Evolutionary conservation across 2,329 filamentous ascomycete genomes (phyloP), one percentile per base, ranked within the genome.

Genomic region (Colletotrichum orchidophilum): DNA sequence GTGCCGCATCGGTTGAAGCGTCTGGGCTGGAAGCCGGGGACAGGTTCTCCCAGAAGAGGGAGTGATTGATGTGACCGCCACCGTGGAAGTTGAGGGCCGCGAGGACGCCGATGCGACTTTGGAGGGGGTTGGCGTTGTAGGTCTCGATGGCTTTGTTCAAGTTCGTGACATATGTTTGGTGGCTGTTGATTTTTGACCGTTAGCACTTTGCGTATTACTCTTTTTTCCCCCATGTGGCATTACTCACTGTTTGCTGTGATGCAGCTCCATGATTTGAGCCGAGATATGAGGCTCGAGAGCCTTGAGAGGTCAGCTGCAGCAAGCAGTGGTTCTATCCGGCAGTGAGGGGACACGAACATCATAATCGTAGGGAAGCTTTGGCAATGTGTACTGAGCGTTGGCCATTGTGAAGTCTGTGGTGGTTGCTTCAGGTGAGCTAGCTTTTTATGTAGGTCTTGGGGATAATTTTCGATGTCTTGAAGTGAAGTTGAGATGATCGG

Each of bases 31-130:
- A 85, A 0, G 90, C 82, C 0, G 93, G 93, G 0, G 89, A 82
- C 21, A 97, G 87, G 81, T 94, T 95, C 83, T 93, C 91, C 95
- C 95, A 98, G 87, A 97, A 97, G 42, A 97, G 90, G 0, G 90
- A 91, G 86, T 97, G 95, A 85, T 98, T 98, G 83, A 97, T 92
- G 85, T 97, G 95, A 7, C 95, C 95, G 53, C 95, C 95, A 59
- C 93, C 95, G 80, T 97, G 94, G 88, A 97, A 97, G 77, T 92
- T 93, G 84, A 97, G 91, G 73, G 88, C 88, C 21, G 87, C 84
- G 76, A 93, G 91, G n/a, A 94, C 87, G 21, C 88, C 83, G 66
- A 94, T 88, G 75, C 94, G 91, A 50, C 64, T 68, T n/a, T 73
- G 71, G 5, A 74, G 57, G n/a, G 4, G 86, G 5, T 85, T 81